Base-by-base conservation (phyloP, 805 yeast species). In the Hanseniaspora valbyensis region DNA sequence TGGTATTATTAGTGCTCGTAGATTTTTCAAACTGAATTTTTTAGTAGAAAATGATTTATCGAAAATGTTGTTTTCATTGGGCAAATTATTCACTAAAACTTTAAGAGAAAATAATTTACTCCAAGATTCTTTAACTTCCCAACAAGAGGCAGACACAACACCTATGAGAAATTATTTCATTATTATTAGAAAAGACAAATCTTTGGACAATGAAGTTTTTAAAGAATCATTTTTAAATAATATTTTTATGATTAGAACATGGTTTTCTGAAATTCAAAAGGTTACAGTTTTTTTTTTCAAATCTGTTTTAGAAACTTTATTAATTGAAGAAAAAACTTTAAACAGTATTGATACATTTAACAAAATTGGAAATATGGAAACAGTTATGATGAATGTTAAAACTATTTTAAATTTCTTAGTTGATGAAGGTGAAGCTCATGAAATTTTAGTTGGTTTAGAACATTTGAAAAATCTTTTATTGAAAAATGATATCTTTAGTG, bases 31-130 rank as follows among this genome's bases (percentile, higher is more conserved):
- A 25, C 25, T 39, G 14, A 39, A 4, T 4, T 19, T 24, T 24
- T 4, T 21, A 25, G 29, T 32, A 8, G 58, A 60, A 24, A 53
- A 61, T 44, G 60, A 67, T 13, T 2, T 19, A 50, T 63, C 69
- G 52, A 72, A 71, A 32, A 72, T 76, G 0, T 70, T 77, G 36
- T 75, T 83, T 0, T 56, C 77, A 69, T 64, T 82, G 82, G 55
- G 83, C 82, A 57, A 66, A 81, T 0, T 63, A n/a, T 25, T 25
- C n/a, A 14, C 39, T 7, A 39, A 21, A 39, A 8, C 22, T 3
- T n/a, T 39, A 19, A 24, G 32, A 14, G 42, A 39, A 16, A 39
- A 39, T 13, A 48, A 38, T 25, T 30, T 40, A 24, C 13, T 48
- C 13, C 33, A 34, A 10, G 24, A 37, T 24, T 8, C 5, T 8